Evolutionary conservation across 805 yeast species (phyloP).

Genomic region (Metschnikowia kunwiensis): DNA sequence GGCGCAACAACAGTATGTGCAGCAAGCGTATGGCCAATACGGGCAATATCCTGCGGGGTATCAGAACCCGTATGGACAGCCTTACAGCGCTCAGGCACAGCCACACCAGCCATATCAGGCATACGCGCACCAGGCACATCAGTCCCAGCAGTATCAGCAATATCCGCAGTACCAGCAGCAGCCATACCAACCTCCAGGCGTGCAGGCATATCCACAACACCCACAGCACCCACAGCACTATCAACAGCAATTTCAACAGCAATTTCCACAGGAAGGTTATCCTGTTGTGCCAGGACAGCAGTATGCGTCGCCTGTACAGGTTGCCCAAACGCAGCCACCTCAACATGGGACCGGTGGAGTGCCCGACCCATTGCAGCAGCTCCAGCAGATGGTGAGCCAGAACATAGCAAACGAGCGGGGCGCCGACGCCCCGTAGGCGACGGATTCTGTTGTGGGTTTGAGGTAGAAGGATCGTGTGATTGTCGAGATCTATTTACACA

Average conservation of each 20-base stretch:
- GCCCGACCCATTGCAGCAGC: slow-evolving; percentile 16
- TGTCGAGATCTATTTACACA: no score
- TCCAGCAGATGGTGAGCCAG: slow-evolving; percentile 19
- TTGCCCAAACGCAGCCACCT: no score
- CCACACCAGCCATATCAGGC: slow-evolving; percentile 14
- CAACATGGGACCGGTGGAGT: no score
- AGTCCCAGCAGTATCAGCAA: slow-evolving; percentile 12
- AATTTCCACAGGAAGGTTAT: no score
- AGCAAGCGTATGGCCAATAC: slow-evolving; percentile 8
- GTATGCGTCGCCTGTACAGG: no score
- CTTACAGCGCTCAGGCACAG: slow-evolving; percentile 18
- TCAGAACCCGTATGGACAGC: slow-evolving; percentile 23
- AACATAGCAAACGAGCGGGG: slow-evolving; percentile 12
- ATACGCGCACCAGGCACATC: slow-evolving; percentile 18
- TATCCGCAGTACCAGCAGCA: slow-evolving; percentile 2
- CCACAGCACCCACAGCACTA: no score
- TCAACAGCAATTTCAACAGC: no score
- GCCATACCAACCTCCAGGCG: slow-evolving; percentile 14
- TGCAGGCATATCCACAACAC: no score
- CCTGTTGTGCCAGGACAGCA: no score
- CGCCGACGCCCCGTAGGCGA: no score
- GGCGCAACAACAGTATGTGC: slow-evolving; percentile 6
- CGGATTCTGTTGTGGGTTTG: no score
- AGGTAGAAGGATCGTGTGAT: no score
- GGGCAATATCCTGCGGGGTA: slow-evolving; percentile 10